Conservation (phyloP, 2,329 filamentous ascomycete species). For the Aspergillus puulaauensis region DNA sequence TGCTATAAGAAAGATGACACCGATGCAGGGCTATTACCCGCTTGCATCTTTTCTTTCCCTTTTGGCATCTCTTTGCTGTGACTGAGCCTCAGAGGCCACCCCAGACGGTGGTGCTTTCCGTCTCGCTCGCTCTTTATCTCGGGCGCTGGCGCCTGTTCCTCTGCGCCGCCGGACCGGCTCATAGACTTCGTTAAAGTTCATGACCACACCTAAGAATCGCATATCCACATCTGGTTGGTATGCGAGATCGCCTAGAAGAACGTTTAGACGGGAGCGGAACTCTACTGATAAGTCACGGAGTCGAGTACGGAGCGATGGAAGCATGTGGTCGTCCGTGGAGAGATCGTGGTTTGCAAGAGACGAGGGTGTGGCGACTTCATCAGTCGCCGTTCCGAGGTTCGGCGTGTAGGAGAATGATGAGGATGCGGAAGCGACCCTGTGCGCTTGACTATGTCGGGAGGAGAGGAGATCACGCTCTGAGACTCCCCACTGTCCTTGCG, state of each 20-base stretch:
- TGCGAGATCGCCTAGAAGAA: constrained; percentile 83
- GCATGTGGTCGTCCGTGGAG: constrained; percentile 58
- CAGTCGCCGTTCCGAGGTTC: constrained; percentile 21
- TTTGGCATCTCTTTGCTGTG: constrained; percentile 22
- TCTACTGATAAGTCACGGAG: constrained; percentile 70
- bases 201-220: constrained; percentile 90
- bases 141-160: constrained; percentile 28
- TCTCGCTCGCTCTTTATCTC: constrained; percentile 31
- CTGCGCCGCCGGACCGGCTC: constrained; percentile 67
- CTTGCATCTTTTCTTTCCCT: constrained; percentile 25
- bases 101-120: constrained; percentile 26
- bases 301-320: constrained; percentile 73
- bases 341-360: constrained; percentile 34
- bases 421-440: constrained; percentile 21
- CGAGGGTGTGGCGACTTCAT: constrained; percentile 41
- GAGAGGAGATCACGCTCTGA: constrained; percentile 53
- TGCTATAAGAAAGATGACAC: not conserved
- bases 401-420: constrained; percentile 30
- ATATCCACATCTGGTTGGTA: constrained; percentile 95
- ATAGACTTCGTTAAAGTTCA: constrained; percentile 99
- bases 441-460: constrained; percentile 29
- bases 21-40: not conserved
- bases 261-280: constrained; percentile 74
- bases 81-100: constrained; percentile 16
- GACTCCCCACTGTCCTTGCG: constrained; percentile 64